A percentile compares a stretch with the other conserved stretches of the same genome.
Conservation (phyloP, 768 basidiomycete genomes). For the Gloeophyllum trabeum region DNA sequence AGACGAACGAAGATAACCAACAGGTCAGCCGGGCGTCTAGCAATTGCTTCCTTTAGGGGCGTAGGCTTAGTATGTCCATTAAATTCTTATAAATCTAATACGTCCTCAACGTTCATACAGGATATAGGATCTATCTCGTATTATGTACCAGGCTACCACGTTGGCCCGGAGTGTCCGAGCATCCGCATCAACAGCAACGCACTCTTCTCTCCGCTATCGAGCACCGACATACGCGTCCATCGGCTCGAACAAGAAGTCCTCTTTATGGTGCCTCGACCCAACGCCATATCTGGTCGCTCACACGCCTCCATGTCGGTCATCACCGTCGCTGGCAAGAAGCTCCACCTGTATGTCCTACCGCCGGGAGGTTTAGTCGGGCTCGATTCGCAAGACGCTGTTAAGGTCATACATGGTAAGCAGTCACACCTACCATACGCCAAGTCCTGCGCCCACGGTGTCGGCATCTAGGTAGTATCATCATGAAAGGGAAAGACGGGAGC, state of each 20-base stretch:
- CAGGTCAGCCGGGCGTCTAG: constrained; percentile 12
- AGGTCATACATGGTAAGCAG: constrained; percentile 11
- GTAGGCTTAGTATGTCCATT: neutral
- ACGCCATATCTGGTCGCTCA: constrained; percentile 6
- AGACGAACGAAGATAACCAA: constrained; percentile 9
- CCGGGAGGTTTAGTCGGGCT: constrained; percentile 3
- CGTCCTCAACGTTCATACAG: too few relatives aligned
- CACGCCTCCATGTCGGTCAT: constrained; percentile 10
- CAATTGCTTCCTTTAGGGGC: constrained; percentile 3
- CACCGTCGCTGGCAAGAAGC: constrained; percentile 1
- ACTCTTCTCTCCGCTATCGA: constrained; percentile 4
- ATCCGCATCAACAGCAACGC: constrained; percentile 4
- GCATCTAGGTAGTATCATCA: neutral
- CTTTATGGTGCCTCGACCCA: constrained; percentile 11
- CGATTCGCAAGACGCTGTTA: constrained; percentile 6
- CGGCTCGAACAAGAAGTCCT: constrained; percentile 14
- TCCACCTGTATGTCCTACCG: constrained; percentile 13
- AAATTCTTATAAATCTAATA: neutral
- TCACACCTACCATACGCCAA: too few relatives aligned
- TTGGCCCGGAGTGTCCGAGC: constrained; percentile 12
- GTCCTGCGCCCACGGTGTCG: too few relatives aligned
- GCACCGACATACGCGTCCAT: constrained; percentile 6
- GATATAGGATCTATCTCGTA: constrained; percentile 18
- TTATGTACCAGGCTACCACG: constrained; percentile 18
- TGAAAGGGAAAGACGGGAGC: neutral